Evolutionary conservation across 176 grass and related monocot genomes (phyloP).

Genomic region (Eremochloa ophiuroides): DNA sequence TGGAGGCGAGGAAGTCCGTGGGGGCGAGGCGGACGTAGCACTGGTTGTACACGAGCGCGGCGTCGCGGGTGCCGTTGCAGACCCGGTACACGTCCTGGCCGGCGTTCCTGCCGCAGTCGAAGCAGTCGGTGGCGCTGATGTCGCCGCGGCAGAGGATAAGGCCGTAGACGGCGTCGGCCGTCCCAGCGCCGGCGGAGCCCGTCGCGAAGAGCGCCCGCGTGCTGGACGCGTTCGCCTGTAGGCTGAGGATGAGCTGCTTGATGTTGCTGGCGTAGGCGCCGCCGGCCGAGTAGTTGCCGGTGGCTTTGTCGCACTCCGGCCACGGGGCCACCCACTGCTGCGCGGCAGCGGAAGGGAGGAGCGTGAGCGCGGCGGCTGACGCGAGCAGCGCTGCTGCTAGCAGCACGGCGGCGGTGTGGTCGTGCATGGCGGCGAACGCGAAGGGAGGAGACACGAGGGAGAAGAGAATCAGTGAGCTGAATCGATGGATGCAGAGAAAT

Average conservation of each 20-base stretch:
- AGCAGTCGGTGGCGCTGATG: conserved; percentile 6
- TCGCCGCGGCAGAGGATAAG: conserved; percentile 62
- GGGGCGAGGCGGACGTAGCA: conserved; percentile 51
- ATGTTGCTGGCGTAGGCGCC: conserved; percentile 35
- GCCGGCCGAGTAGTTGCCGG: conserved; percentile 42
- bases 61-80: conserved; percentile 22
- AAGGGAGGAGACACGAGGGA: too few relatives aligned
- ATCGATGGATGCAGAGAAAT: background rate
- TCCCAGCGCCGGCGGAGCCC: background rate
- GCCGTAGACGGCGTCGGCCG: conserved; percentile 27
- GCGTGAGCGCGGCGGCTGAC: background rate
- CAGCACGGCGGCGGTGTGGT: background rate
- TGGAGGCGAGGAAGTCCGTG: conserved; percentile 25
- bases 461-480: background rate
- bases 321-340: conserved; percentile 2
- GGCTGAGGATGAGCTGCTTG: background rate
- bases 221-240: background rate
- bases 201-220: conserved; percentile 11
- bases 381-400: background rate
- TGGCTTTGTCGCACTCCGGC: background rate
- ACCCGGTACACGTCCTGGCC: background rate
- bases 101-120: conserved; percentile 26
- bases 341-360: background rate
- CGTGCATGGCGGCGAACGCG: background rate
- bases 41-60: conserved; percentile 33